Evolutionary conservation across 1,139 yeast species (phyloP).

Genomic region (Torulaspora globosa): DNA sequence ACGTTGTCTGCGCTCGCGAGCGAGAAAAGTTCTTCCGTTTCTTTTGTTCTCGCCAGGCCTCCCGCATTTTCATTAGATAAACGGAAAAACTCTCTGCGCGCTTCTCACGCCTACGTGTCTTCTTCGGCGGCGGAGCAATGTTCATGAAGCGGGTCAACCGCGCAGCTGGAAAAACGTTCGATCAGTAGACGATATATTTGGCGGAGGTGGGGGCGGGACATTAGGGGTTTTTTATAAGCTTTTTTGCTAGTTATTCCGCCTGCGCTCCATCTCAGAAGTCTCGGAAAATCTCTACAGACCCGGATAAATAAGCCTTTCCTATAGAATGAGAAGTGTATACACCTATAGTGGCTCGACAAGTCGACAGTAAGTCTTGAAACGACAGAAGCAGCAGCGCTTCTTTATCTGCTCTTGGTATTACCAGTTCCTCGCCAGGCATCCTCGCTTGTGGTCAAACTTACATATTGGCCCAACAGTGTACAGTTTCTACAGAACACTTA

Average conservation of each 20-base stretch:
- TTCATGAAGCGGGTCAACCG: background rate
- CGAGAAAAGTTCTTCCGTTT: constrained; percentile 7
- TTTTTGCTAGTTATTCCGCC: background rate
- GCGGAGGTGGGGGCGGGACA: constrained; percentile 5
- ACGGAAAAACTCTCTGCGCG: background rate
- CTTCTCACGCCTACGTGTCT: too few species aligned
- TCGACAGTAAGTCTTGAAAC: too few species aligned
- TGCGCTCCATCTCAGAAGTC: background rate
- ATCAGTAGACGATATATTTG: background rate
- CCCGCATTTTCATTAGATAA: background rate
- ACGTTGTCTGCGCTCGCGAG: constrained; percentile 3
- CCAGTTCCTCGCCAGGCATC: too few species aligned
- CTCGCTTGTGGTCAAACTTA: too few species aligned
- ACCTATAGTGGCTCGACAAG: background rate
- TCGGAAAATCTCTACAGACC: background rate
- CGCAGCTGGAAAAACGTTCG: background rate
- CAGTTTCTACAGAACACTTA: too few species aligned
- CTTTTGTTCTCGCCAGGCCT: constrained; percentile 1
- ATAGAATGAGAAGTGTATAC: background rate
- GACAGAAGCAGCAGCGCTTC: too few species aligned
- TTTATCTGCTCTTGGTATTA: too few species aligned
- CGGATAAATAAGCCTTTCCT: background rate
- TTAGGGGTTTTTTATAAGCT: background rate
- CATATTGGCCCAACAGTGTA: too few species aligned
- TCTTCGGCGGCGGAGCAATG: background rate